Base-by-base conservation (phyloP, 108 stramenopile genomes). In the Fragilaria radians region DNA sequence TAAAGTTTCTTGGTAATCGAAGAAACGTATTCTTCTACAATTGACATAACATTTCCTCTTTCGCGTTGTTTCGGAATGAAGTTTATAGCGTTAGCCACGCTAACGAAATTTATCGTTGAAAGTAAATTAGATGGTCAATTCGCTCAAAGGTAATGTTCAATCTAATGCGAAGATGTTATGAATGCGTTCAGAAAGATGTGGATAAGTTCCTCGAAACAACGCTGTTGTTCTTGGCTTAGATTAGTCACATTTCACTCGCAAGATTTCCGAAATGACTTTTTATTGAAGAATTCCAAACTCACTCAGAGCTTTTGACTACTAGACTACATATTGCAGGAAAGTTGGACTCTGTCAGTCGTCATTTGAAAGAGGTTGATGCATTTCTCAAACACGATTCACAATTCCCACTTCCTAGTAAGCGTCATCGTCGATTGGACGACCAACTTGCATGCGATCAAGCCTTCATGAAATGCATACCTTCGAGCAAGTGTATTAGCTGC, bases 391-490 rank as follows among this genome's bases (percentile, higher is more conserved):
- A 23, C 24, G 2, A 18, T 27, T 26, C 52, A 26, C 27, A 23
- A 7, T 42, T 42, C 36, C 14, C 14, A 14, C 11, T 14, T 11
- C 7, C 7, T 14, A 7, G 14, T 42, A 7, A 42, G 14, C 11
- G 11, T 42, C 36, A 42, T 42, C 36, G 36, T 11, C 36, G 14
- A 11, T 42, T 42, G 50, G 30, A 56, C 5, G 54, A 47, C 25
- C 59, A 48, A 48, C 1, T 22, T 33, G 32, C 48, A 23, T 92
- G 90, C 68, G 90, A 92, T 74, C 50, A 51, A 0, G 64, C 77
- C 22, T 93, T 93, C 59, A 52, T 87, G 18, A 7, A 58, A 25
- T 93, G 91, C 67, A 25, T 93, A 34, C 65, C 70, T 48, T 58
- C 78, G 63, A 46, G 61, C 48, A 54, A 65, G 22, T 93, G 91